Conservation (phyloP, 441 rosid species). For the Erodium moschatum region DNA sequence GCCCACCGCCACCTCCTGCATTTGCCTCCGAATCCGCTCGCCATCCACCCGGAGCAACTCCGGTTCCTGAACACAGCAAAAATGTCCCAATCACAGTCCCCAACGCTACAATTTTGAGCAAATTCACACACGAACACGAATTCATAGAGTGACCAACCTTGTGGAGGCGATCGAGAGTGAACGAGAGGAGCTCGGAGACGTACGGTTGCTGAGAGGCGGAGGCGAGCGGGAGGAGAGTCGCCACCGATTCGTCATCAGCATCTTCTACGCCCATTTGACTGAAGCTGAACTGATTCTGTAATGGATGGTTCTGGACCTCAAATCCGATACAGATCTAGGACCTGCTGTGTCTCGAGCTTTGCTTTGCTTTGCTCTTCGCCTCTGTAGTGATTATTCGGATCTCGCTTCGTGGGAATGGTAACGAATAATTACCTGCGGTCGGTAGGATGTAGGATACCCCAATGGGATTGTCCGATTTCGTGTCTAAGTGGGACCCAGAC, state of each 20-base stretch:
- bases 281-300: not conserved
- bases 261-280: slow-evolving; percentile 43
- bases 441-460: too few relatives aligned
- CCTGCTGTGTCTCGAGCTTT: not conserved
- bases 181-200: slow-evolving; percentile 87
- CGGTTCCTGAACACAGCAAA: slow-evolving; percentile 50
- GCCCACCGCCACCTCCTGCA: slow-evolving; percentile 96
- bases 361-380: not conserved
- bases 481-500: too few relatives aligned
- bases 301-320: slow-evolving; percentile 2
- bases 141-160: slow-evolving; percentile 35
- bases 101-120: not conserved
- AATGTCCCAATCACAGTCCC: not conserved
- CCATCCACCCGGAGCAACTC: slow-evolving; percentile 88
- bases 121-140: not conserved
- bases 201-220: slow-evolving; percentile 79
- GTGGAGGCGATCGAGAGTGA: slow-evolving; percentile 96
- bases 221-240: slow-evolving; percentile 57
- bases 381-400: not conserved
- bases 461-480: not conserved
- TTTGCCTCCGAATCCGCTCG: slow-evolving; percentile 88
- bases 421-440: not conserved
- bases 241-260: slow-evolving; percentile 36
- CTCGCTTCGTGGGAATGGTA: not conserved
- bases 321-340: slow-evolving; percentile 5